Conservation (phyloP, 176 grass and related monocot genomes). For the Tillandsia leiboldiana region DNA sequence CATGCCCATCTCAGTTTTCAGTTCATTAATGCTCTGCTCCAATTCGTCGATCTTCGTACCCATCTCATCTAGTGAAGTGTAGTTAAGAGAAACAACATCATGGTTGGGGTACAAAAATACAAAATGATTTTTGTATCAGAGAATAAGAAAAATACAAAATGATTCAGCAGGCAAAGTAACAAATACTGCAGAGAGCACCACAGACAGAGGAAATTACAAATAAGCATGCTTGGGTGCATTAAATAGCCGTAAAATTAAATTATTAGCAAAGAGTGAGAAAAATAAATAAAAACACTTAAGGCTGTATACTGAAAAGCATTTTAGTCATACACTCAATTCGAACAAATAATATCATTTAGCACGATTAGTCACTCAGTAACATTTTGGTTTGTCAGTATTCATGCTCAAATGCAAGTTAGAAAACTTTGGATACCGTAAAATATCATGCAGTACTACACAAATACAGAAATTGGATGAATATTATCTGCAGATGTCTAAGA, state of each 20-base stretch:
- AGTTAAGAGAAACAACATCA: constrained; percentile 33
- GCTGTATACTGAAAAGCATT: no score
- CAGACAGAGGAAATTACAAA: not conserved
- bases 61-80: constrained; percentile 66
- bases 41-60: constrained; percentile 62
- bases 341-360: not conserved
- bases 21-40: constrained; percentile 62
- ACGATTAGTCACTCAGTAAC: not conserved
- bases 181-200: not conserved
- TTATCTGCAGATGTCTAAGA: not conserved
- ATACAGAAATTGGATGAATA: constrained; percentile 8
- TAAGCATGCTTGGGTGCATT: no score
- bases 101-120: not conserved
- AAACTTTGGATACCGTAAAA: constrained; percentile 12
- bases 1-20: constrained; percentile 54
- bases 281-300: no score
- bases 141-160: not conserved
- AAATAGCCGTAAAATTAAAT: no score
- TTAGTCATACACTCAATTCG: no score
- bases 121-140: not conserved
- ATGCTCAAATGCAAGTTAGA: not conserved
- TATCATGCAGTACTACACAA: not conserved
- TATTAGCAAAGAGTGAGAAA: no score
- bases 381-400: not conserved
- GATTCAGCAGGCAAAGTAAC: not conserved